These are phyloP conservation scores for Fulvia fulva DNA, from an alignment of 2,329 filamentous ascomycete species.

Conservation along the genomic window DNA sequence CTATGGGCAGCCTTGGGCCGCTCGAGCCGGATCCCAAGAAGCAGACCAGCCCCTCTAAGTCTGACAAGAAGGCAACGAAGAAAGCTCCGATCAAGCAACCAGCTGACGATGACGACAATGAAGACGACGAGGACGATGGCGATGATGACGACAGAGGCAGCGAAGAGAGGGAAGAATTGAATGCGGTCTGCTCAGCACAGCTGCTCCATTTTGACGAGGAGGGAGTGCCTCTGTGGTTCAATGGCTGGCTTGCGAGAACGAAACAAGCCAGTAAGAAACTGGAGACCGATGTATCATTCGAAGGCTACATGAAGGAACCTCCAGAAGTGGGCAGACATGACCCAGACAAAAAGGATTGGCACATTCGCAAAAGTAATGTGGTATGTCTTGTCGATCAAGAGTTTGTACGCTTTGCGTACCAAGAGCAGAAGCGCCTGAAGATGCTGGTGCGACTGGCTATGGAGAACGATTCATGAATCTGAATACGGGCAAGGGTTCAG, in stretches of 20 bases:
- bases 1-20: slow-evolving; percentile 30
- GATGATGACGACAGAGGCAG: slow-evolving; percentile 7
- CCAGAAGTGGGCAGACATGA: not conserved
- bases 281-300: too few relatives aligned
- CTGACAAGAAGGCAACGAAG: too few relatives aligned
- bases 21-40: too few relatives aligned
- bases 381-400: too few relatives aligned
- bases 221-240: slow-evolving; percentile 46
- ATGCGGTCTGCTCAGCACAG: slow-evolving; percentile 44
- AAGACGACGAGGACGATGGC: slow-evolving; percentile 12
- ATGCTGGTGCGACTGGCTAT: too few relatives aligned
- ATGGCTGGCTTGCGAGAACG: slow-evolving; percentile 44
- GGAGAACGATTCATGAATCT: too few relatives aligned
- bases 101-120: not conserved
- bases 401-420: too few relatives aligned
- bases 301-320: not conserved
- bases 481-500: too few relatives aligned
- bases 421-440: too few relatives aligned
- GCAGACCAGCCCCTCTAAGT: too few relatives aligned
- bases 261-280: slow-evolving; percentile 39
- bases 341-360: not conserved
- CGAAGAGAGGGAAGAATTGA: not conserved
- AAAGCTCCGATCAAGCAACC: slow-evolving; percentile 17
- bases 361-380: not conserved
- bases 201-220: slow-evolving; percentile 43